Base-by-base conservation (phyloP, 176 grass and related monocot species). In the Rhipidocladum racemiflorum region DNA sequence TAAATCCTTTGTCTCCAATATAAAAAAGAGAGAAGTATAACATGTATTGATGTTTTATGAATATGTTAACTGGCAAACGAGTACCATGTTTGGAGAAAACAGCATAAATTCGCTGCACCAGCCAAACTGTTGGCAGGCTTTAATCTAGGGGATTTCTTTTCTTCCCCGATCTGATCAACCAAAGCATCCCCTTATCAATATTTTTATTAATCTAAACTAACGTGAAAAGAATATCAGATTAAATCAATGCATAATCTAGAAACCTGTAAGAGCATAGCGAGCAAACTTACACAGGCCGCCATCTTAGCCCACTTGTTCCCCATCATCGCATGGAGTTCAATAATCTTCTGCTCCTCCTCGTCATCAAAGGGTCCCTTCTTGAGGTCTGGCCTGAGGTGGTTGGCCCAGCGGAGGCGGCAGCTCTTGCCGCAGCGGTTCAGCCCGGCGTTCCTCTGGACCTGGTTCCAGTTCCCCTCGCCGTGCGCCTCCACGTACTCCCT, bases 301-400 rank as follows among this genome's bases (percentile, higher is more conserved):
- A 97, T 94, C 83, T 68, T 79, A 36, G 94, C 89, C 91, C 94
- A 94, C 72, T 92, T 97, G 87, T 92, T 92, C 0, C 94, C 94
- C n/a, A 88, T 10, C 36, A 55, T 53, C 0, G 73, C 50, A 60
- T 93, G 91, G 5, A 93, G 88, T 65, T 72, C 35, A 0, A 90
- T 72, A 18, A 97, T 92, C 28, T 27, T 20, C 1, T 74, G 43
- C 36, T 88, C 68, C 81, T 97, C 94, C 25, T 92, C 83, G 0
- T 23, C 17, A 35, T 86, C 83, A 53, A 97, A 90, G 11, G 91
- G 87, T 3, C 83, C 91, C 72, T 97, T 90, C 75, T 92, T 97
- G 44, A 97, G 88, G 65, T 94, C 44, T 9, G 91, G 89, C 80
- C 83, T 89, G 63, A 97, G 91, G 70, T 97, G 94, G 70, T 97